Percentiles rank a stretch among this genome's conserved stretches.
These are phyloP conservation scores for Ganoderma lingzhi DNA, from an alignment of 1,284 basidiomycete genomes.

Conservation along the genomic window DNA sequence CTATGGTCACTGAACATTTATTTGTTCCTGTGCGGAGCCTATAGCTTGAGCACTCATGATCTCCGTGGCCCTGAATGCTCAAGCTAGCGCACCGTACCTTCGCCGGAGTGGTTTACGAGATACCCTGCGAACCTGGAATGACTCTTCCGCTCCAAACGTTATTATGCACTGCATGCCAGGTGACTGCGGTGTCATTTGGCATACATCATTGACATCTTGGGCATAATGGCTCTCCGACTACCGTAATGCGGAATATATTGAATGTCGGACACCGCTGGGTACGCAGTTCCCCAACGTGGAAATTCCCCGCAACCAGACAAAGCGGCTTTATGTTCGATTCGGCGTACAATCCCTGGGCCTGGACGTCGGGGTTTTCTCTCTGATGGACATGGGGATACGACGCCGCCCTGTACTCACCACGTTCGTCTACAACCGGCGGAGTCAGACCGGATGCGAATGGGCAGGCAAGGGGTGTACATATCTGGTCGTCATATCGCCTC, in stretches of 20 bases:
- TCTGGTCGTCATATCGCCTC: not conserved
- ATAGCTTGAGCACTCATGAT: not conserved
- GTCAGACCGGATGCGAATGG: not conserved
- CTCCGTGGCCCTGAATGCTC: not conserved
- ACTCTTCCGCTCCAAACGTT: not conserved
- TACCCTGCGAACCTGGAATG: not conserved
- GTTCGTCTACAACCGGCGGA: not conserved
- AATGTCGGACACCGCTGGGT: not conserved
- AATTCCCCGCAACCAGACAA: not conserved
- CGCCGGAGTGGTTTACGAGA: constrained; percentile 2
- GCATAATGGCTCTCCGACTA: not conserved
- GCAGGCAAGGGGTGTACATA: not conserved
- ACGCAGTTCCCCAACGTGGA: not conserved
- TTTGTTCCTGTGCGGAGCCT: not conserved
- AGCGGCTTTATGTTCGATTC: not conserved
- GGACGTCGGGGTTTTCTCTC: not conserved
- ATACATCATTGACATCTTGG: not conserved
- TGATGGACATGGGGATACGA: not conserved
- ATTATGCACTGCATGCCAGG: not conserved
- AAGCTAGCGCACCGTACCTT: constrained; percentile 1
- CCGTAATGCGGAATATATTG: not conserved
- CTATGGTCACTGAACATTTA: not conserved
- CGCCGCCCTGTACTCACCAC: not conserved
- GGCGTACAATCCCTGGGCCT: not conserved
- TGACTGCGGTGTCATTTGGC: not conserved